Conservation (phyloP, 2,329 filamentous ascomycete genomes). For the Colletotrichum lupini region DNA sequence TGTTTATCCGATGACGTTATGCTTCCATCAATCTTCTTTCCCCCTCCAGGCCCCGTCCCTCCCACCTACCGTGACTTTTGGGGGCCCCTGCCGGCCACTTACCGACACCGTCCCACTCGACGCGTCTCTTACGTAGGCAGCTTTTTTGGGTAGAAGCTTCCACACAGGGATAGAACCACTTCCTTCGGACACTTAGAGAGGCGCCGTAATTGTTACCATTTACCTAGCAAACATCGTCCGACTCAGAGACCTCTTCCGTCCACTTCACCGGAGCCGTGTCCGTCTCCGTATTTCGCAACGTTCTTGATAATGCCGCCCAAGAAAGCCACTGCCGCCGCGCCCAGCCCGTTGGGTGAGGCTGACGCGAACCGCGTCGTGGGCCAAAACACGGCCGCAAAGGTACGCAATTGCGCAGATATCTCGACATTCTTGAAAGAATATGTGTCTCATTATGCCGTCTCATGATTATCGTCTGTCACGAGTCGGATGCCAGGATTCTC, state of each 20-base stretch:
- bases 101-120: background rate
- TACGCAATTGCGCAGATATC: background rate
- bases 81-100: constrained; percentile 6
- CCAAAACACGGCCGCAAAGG: background rate
- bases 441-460: background rate
- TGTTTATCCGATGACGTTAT: constrained; percentile 12
- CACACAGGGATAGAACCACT: background rate
- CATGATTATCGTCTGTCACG: background rate
- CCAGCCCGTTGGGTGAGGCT: constrained; percentile 12
- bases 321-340: background rate
- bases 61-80: background rate
- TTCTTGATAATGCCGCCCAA: constrained; percentile 9
- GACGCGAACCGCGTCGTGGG: constrained; percentile 17
- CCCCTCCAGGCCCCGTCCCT: background rate
- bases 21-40: background rate
- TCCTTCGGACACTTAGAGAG: background rate
- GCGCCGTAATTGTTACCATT: background rate
- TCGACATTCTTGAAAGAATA: background rate
- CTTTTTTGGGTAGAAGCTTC: background rate
- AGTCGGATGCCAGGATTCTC: too few relatives aligned
- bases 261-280: constrained; percentile 2
- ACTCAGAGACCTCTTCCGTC: background rate
- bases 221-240: background rate
- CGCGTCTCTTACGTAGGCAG: background rate
- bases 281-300: background rate